Evolutionary conservation across 2,329 filamentous ascomycete genomes (phyloP).

Genomic region (Nemania serpens): DNA sequence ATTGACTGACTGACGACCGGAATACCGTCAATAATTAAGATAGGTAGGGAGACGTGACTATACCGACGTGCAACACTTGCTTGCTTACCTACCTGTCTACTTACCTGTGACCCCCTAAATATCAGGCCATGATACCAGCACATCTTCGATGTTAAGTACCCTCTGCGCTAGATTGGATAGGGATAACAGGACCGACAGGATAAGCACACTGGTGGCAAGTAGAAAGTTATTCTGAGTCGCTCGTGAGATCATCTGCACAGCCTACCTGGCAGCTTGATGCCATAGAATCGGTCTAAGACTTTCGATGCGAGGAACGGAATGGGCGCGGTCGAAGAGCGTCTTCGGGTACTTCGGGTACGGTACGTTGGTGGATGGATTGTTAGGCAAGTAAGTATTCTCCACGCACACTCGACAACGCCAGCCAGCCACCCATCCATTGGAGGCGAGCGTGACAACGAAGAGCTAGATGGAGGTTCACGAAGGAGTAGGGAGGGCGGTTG

Average conservation of each 20-base stretch:
- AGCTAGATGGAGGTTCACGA: background rate
- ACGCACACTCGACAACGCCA: background rate
- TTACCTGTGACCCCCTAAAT: background rate
- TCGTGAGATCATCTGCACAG: background rate
- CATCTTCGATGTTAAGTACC: background rate
- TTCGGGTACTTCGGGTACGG: too few relatives aligned
- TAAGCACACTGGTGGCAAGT: background rate
- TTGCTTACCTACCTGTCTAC: background rate
- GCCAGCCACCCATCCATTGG: background rate
- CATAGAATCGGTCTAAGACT: background rate
- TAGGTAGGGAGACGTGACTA: too few relatives aligned
- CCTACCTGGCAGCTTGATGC: background rate
- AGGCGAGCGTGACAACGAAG: background rate
- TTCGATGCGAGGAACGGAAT: background rate
- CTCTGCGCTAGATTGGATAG: background rate
- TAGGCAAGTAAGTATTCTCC: too few relatives aligned
- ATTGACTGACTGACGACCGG: too few relatives aligned
- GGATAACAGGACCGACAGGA: background rate
- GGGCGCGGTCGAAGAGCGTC: background rate
- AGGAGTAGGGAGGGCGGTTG: background rate
- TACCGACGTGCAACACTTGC: too few relatives aligned
- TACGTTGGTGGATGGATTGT: too few relatives aligned
- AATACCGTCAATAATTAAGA: too few relatives aligned
- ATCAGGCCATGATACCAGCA: background rate
- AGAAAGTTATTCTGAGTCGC: background rate